Conservation (phyloP, 106 monocot species). For the Hemerocallis citrina region DNA sequence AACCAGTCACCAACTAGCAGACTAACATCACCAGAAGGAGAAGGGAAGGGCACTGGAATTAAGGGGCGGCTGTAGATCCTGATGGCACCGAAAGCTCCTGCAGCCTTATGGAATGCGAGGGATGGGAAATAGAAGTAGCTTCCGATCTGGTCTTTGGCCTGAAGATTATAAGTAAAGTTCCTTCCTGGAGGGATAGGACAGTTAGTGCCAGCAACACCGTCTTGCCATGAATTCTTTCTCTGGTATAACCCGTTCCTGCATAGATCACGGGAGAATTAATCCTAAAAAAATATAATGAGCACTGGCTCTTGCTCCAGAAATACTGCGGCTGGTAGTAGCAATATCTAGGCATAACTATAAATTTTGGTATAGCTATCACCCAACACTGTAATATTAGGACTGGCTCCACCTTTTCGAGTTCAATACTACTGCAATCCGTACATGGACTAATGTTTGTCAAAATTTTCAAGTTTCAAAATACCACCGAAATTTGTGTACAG, state of each 20-base stretch:
- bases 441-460: too few relatives aligned
- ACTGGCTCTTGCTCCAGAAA: too few relatives aligned
- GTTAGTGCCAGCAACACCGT: slow-evolving; percentile 36
- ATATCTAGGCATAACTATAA: too few relatives aligned
- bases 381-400: too few relatives aligned
- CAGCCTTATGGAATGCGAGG: slow-evolving; percentile 42
- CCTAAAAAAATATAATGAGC: too few relatives aligned
- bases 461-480: too few relatives aligned
- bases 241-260: slow-evolving; percentile 37
- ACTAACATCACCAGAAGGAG: slow-evolving; percentile 36
- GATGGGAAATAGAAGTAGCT: slow-evolving; percentile 45
- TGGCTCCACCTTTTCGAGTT: too few relatives aligned
- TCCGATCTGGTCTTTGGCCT: slow-evolving; percentile 44
- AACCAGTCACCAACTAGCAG: slow-evolving; percentile 49
- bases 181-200: slow-evolving; percentile 40
- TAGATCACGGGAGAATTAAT: too few relatives aligned
- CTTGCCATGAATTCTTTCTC: slow-evolving; percentile 36
- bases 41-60: slow-evolving; percentile 41
- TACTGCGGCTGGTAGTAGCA: too few relatives aligned
- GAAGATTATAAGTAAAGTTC: slow-evolving; percentile 35
- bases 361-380: too few relatives aligned
- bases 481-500: too few relatives aligned
- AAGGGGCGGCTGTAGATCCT: slow-evolving; percentile 32
- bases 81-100: slow-evolving; percentile 40
- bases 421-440: too few relatives aligned